These are phyloP conservation scores for Plasmopara viticola DNA, from an alignment of 352 stramenopile species.

Conservation along the genomic window DNA sequence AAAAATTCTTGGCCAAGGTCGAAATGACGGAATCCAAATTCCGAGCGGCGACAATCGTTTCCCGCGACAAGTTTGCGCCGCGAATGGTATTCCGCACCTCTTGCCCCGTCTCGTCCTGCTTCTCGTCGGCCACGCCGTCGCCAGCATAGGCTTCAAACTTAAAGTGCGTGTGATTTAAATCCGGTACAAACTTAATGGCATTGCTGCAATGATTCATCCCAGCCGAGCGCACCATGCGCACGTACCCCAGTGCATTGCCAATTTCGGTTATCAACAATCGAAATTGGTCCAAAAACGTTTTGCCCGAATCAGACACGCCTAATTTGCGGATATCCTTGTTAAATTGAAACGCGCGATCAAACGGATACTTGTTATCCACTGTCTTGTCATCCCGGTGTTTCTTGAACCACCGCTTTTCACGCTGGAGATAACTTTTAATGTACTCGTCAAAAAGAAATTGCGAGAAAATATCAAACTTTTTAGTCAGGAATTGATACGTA, in stretches of 20 bases:
- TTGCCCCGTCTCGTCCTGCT: conserved; percentile 52
- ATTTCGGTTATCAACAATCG: conserved; percentile 90
- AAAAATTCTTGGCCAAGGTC: conserved; percentile 86
- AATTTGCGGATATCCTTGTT: conserved; percentile 88
- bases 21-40: conserved; percentile 86
- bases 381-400: conserved; percentile 86
- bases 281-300: conserved; percentile 89
- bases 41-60: conserved; percentile 77
- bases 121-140: conserved; percentile 46
- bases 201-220: conserved; percentile 91
- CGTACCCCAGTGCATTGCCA: conserved; percentile 90
- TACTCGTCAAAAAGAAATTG: conserved; percentile 93
- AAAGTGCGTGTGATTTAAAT: conserved; percentile 84
- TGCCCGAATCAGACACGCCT: conserved; percentile 77
- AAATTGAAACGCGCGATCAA: conserved; percentile 87
- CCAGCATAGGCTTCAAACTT: conserved; percentile 72
- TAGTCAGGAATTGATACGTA: conserved; percentile 91
- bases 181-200: conserved; percentile 89
- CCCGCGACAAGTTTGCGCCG: conserved; percentile 62
- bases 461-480: conserved; percentile 88
- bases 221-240: conserved; percentile 90
- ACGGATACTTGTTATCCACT: conserved; percentile 92
- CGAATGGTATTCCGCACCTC: conserved; percentile 38
- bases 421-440: conserved; percentile 91
- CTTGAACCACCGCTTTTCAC: conserved; percentile 91